Evolutionary conservation across 1,284 basidiomycete genomes (phyloP).

Genomic region (Hemileia vastatrix): DNA sequence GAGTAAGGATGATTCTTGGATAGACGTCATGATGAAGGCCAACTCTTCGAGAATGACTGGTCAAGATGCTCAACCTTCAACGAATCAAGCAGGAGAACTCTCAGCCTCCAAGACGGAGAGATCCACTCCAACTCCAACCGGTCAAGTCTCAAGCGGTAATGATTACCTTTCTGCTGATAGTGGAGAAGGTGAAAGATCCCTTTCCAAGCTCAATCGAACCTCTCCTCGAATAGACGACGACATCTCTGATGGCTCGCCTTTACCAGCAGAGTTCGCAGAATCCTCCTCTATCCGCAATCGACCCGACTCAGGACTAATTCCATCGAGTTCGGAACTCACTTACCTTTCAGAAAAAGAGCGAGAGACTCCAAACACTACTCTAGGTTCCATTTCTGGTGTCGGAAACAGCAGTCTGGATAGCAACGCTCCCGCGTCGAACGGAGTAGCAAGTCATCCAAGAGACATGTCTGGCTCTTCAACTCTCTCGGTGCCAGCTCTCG

Average conservation of each 20-base stretch:
- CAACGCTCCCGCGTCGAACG: neutral
- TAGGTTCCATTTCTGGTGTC: neutral
- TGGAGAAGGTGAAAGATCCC: neutral
- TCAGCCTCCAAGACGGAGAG: neutral
- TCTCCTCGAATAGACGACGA: neutral
- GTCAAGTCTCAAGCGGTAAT: neutral
- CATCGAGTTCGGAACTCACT: neutral
- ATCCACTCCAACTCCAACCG: neutral
- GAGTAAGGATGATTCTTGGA: constrained; percentile 31
- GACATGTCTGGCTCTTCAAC: neutral
- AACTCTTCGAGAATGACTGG: constrained; percentile 26
- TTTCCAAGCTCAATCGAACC: neutral
- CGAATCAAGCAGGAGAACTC: neutral
- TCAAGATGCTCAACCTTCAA: constrained; percentile 26
- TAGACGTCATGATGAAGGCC: constrained; percentile 32
- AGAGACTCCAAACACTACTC: neutral
- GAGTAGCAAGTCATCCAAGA: neutral
- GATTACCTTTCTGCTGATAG: neutral
- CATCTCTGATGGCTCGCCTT: neutral
- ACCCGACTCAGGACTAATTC: neutral
- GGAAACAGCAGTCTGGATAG: neutral
- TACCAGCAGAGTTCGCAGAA: neutral
- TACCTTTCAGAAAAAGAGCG: neutral
- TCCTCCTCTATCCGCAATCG: neutral
- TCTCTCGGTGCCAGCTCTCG: neutral